Percentiles rank a stretch among this genome's conserved stretches.
Conservation (phyloP, 352 stramenopile species). For the Pythium chondricola region DNA sequence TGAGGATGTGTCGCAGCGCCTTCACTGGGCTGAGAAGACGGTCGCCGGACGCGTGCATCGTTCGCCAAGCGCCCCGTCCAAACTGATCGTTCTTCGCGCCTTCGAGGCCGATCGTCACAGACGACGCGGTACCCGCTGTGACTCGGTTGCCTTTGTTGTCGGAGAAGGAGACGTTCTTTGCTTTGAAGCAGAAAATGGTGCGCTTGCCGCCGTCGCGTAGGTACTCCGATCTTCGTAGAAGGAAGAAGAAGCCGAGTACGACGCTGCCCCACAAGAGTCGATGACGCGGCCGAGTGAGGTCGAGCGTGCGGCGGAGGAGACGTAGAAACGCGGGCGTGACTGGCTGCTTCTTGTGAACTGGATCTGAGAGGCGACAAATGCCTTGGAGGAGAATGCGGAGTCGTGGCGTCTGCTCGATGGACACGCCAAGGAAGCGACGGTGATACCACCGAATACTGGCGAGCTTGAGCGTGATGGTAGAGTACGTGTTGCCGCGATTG, state of each 20-base stretch:
- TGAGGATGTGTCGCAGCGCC: background rate
- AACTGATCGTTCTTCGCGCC: conserved; percentile 20
- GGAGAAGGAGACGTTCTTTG: conserved; percentile 8
- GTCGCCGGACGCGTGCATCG: conserved; percentile 14
- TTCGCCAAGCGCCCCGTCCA: conserved; percentile 12
- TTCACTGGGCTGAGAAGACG: conserved; percentile 10
- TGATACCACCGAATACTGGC: conserved; percentile 19
- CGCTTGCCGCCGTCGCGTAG: background rate
- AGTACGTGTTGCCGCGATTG: conserved; percentile 8
- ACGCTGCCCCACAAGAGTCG: conserved; percentile 20
- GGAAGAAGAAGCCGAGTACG: conserved; percentile 22
- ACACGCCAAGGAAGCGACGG: conserved; percentile 1
- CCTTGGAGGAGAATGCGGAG: conserved; percentile 15
- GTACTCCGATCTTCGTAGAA: conserved; percentile 16
- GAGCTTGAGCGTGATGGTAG: conserved; percentile 18
- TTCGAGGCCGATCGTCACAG: conserved; percentile 16
- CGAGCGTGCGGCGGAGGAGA: conserved; percentile 1
- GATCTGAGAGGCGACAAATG: conserved; percentile 16
- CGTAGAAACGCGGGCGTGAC: conserved; percentile 18
- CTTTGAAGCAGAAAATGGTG: conserved; percentile 12
- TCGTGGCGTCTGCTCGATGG: background rate
- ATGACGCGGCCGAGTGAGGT: conserved; percentile 2
- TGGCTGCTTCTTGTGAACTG: conserved; percentile 17
- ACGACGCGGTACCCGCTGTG: background rate
- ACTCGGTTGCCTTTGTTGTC: background rate